Evolutionary conservation across 164 flowering plant species (phyloP), one percentile per base, ranked within the genome.

Genomic region (Protea cynaroides): DNA sequence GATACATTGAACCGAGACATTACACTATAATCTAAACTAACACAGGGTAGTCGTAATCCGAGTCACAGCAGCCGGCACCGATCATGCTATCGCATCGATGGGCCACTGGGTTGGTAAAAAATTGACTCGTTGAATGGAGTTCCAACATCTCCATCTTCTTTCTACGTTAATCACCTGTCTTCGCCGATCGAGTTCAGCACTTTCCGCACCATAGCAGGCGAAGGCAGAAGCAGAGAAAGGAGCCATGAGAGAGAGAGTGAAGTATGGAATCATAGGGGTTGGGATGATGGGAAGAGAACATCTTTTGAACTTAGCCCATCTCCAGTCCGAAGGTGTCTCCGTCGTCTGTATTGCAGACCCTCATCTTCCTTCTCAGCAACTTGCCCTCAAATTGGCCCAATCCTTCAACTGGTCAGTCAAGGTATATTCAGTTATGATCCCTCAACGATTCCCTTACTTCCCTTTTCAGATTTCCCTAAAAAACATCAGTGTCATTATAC

Each of bases 211-310:
- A 29, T 3, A 29, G 34, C 4, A 3, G 34, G 34, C 34, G 34
- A 29, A 29, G 34, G 34, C 34, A 29, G 34, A 29, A 5, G 34
- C 34, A 2, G 34, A 2, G 34, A n/a, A n/a, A 29, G 34, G 50
- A 38, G 25, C 8, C 40, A 52, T 4, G 38, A 65, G 4, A 8
- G 52, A 56, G 9, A 34, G 21, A 37, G 85, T 87, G 68, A 93
- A 77, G 71, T 93, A 93, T 62, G 98, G 98, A 58, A 86, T 93
- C 64, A 72, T 93, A 36, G 98, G 98, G 9, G 96, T 83, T 4
- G 98, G 98, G 51, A 89, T 93, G 97, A 93, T 93, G 98, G 98
- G 98, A 22, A 82, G 97, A 74, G 98, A 93, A 62, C 98, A 93
- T 70, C 84, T 90, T 63, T 69, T 87, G 65, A 93, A 90, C 71